Base-by-base conservation (phyloP, 805 yeast species). In the Wickerhamiella vanderwaltii region DNA sequence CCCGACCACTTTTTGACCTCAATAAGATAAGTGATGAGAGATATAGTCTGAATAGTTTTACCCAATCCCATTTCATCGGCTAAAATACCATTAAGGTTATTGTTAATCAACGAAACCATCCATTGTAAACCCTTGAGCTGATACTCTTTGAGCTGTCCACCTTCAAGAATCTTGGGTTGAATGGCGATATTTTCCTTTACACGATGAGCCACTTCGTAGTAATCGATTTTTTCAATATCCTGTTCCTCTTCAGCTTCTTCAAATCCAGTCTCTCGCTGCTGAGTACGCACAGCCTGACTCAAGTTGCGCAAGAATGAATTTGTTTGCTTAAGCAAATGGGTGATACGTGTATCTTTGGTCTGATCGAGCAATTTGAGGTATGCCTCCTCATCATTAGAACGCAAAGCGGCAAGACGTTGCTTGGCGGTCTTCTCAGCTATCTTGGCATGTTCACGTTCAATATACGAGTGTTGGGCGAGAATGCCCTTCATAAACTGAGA, bases 21-120 rank as follows among this genome's bases (percentile, higher is more conserved):
- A 31, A 82, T 73, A 43, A 88, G 68, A 52, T 88, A 83, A 0
- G 96, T 78, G 35, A 88, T 66, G 41, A 88, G 67, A 1, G 97
- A 86, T 41, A 88, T 78, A 0, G 95, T 77, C 65, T 88, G 98
- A 58, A 88, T 88, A 1, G 98, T 88, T 58, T 88, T 88, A 58
- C 98, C 98, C 44, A 88, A 70, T 45, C 98, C 98, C 98, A 88
- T 88, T 63, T 88, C 98, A 65, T 88, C 97, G 6, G 98, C 98
- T 41, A 88, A 64, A 47, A 88, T 88, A 66, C 98, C 98, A 59
- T 88, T 91, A 55, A 88, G 70, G 59, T 84, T 93, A 62, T 88
- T 88, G 57, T 88, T 88, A 61, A 71, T 88, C 42, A 88, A 67
- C 0, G 97, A 88, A 4, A 88, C 94, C 98, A 88, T 88, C 98